Evolutionary conservation across 805 yeast species (phyloP).

Genomic region (Cephaloascus fragrans): DNA sequence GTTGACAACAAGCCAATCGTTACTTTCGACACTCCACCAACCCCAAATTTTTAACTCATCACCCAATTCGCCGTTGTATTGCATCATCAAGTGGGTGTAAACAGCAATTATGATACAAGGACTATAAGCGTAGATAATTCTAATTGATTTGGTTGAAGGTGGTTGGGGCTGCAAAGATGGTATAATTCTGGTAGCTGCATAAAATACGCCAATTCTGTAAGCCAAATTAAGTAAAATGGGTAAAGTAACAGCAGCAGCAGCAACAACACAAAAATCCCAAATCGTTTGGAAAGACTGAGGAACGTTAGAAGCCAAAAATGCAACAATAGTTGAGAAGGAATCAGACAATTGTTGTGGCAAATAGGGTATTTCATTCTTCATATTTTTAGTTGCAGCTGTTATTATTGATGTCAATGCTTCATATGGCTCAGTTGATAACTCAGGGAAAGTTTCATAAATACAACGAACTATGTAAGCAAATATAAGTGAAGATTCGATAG

Average conservation of each 20-base stretch:
- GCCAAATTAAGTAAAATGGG: slow-evolving; percentile 76
- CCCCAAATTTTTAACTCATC: slow-evolving; percentile 54
- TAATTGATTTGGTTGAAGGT: slow-evolving; percentile 21
- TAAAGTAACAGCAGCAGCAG: slow-evolving; percentile 61
- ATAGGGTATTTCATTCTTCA: slow-evolving; percentile 22
- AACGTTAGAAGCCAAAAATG: slow-evolving; percentile 40
- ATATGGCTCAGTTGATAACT: slow-evolving; percentile 48
- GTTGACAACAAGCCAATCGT: slow-evolving; percentile 26
- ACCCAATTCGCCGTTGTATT: slow-evolving; percentile 70
- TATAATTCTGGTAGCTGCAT: slow-evolving; percentile 88
- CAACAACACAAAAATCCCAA: slow-evolving; percentile 42
- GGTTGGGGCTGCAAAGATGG: slow-evolving; percentile 54
- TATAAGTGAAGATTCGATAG: slow-evolving; percentile 79
- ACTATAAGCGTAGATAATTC: slow-evolving; percentile 73
- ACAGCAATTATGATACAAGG: slow-evolving; percentile 94
- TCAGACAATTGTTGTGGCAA: slow-evolving; percentile 17
- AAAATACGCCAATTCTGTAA: slow-evolving; percentile 77
- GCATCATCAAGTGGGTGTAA: slow-evolving; percentile 88
- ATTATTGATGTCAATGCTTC: slow-evolving; percentile 20
- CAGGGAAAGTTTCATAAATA: slow-evolving; percentile 87
- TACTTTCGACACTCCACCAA: slow-evolving; percentile 26
- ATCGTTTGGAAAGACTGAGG: slow-evolving; percentile 44
- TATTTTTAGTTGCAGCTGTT: slow-evolving; percentile 21
- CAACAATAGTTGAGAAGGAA: slow-evolving; percentile 7
- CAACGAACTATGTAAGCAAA: slow-evolving; percentile 90